Base-by-base conservation (phyloP, 495 filamentous ascomycete genomes). In the Margaritispora aquatica region DNA sequence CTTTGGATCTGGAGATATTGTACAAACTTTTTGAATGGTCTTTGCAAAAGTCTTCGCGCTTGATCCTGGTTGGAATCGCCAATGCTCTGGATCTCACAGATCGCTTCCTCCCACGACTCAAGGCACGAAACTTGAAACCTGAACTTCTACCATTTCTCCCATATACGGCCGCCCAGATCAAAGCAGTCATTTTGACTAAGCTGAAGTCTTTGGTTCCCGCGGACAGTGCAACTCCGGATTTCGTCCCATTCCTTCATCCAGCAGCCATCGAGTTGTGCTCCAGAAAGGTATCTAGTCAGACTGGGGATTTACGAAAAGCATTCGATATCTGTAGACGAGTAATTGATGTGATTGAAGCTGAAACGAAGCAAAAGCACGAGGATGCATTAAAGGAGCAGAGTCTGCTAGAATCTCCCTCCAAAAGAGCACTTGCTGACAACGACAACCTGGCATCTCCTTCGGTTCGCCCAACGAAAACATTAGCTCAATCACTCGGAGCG, bases 1-100 rank as follows among this genome's bases (percentile, higher is more conserved):
- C 84, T 0, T 73, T 94, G 21, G 95, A 97, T 67, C 74, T 89
- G 24, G 90, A 92, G 59, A 83, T 92, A 36, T 78, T 99, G 17
- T 95, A 96, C 71, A 88, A 84, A 26, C 72, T 99, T 29, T 97
- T 99, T 59, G 90, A 96, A 64, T 96, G 91, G 90, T 92, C 95
- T 15, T 75, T 97, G 59, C 81, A 87, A 21, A 80, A 77, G 54
- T 81, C 81, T 4, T 97, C 93, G 1, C 84, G 82, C 10, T 83
- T 99, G 1, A 74, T 93, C 22, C 73, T 97, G 23, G 80, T 99
- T 38, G 94, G 94, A 38, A 97, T 99, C 66, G 95, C 94, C 51
- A 99, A 99, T 66, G 95, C 94, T 1, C 79, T 99, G 55, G 94
- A 99, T 67, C 74, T 99, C 41, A 97, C 95, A 0, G 92, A 97